Base-by-base conservation (phyloP, 805 yeast species). In the Saccharomycopsis sp. region DNA sequence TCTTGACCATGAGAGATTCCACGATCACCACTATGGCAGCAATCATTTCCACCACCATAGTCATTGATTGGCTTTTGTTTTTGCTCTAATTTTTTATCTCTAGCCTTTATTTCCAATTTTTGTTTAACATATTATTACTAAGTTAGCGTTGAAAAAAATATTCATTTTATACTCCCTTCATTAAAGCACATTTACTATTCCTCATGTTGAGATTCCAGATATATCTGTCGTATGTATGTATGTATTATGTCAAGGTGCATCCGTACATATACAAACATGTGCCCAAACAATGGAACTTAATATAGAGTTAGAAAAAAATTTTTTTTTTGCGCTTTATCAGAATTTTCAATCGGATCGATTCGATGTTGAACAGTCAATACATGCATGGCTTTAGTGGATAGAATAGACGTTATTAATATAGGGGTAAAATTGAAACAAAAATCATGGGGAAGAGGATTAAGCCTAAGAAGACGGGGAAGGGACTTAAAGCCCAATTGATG, bases 1-100 rank as follows among this genome's bases (percentile, higher is more conserved):
- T 1, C 80, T 83, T 41, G 63, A 60, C 3, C 57, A 59, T 50
- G 53, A 23, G 23, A 50, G 24, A 23, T 29, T 29, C 38, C 34
- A 23, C 38, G 38, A 50, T n/a, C 53, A 50, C 9, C 23, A 50
- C 19, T 24, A 23, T 20, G 24, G 51, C 51, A 47, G 9, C 12
- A 15, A 20, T 12, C 34, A 50, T 23, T 24, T 23, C 47, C 53
- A 50, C 14, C 7, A 17, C 20, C 22, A 19, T 19, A 44, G 49
- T 44, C 49, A 44, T 44, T 19, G 38, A 29, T 29, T 29, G n/a
- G n/a, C n/a, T n/a, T n/a, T n/a, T n/a, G n/a, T n/a, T n/a, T n/a
- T n/a, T n/a, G n/a, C n/a, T n/a, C n/a, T n/a, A n/a, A n/a, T n/a
- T n/a, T n/a, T n/a, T n/a, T n/a, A n/a, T n/a, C n/a, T n/a, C n/a